Percentiles rank a stretch among this genome's conserved stretches.
Evolutionary conservation across 768 basidiomycete species (phyloP).

Genomic region (Cystofilobasidium bisporidii): DNA sequence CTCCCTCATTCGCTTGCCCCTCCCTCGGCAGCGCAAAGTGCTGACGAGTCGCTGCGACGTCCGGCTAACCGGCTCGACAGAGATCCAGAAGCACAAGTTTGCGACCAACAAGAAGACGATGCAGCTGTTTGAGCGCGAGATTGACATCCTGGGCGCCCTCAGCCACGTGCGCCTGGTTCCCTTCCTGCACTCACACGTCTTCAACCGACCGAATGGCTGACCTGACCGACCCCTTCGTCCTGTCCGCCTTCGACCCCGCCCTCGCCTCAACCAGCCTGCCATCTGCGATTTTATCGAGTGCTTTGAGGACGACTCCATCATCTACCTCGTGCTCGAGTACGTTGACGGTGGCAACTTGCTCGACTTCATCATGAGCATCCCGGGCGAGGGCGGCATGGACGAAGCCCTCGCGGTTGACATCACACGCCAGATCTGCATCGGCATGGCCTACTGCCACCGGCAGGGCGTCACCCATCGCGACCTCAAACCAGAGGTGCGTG

Average conservation of each 20-base stretch:
- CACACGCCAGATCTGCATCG: slow-evolving; percentile 73
- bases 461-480: slow-evolving; percentile 84
- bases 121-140: slow-evolving; percentile 56
- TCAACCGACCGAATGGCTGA: no score
- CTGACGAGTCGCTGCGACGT: not conserved
- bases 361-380: slow-evolving; percentile 53
- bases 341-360: slow-evolving; percentile 82
- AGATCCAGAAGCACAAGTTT: slow-evolving; percentile 27
- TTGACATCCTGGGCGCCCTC: slow-evolving; percentile 64
- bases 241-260: not conserved
- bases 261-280: slow-evolving; percentile 46
- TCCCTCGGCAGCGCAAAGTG: no score
- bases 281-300: slow-evolving; percentile 71
- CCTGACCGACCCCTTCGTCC: no score
- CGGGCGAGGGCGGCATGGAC: slow-evolving; percentile 23
- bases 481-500: slow-evolving; percentile 56
- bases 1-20: not conserved
- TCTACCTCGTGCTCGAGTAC: slow-evolving; percentile 40
- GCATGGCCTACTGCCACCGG: slow-evolving; percentile 40
- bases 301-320: slow-evolving; percentile 54
- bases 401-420: slow-evolving; percentile 53
- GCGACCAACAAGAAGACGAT: slow-evolving; percentile 35
- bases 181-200: no score
- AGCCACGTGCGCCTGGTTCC: slow-evolving; percentile 59
- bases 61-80: not conserved